Percentiles rank a stretch among this genome's conserved stretches.
Conservation (phyloP, 2,329 filamentous ascomycete species). For the Fusarium burgessii region DNA sequence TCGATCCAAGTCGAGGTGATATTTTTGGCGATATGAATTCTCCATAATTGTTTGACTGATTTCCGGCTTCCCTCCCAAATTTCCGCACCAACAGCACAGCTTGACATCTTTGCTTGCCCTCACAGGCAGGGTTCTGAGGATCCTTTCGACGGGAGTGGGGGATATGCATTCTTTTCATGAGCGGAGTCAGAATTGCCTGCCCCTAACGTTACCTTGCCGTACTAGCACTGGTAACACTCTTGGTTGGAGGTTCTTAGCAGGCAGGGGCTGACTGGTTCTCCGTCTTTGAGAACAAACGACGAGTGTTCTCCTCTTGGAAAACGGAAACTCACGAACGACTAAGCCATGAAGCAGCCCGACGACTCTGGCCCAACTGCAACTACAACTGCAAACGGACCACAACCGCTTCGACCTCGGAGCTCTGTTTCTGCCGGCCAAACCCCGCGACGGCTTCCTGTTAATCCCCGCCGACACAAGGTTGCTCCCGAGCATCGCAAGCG, state of each 20-base stretch:
- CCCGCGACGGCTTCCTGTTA: conserved; percentile 60
- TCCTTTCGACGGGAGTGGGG: conserved; percentile 12
- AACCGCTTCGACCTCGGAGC: conserved; percentile 22
- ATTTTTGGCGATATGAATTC: conserved; percentile 12
- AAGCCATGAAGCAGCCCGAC: conserved; percentile 36
- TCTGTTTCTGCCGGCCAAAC: conserved; percentile 40
- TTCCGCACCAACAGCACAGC: conserved; percentile 13
- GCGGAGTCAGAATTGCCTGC: neutral
- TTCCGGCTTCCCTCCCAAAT: neutral
- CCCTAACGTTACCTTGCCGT: conserved; percentile 2
- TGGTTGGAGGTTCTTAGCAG: conserved; percentile 8
- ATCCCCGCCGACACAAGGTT: conserved; percentile 63
- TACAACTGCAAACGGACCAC: conserved; percentile 6
- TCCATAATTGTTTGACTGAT: conserved; percentile 18
- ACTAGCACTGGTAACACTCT: neutral
- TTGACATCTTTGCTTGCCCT: neutral
- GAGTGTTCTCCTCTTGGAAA: conserved; percentile 30
- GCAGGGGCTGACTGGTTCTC: conserved; percentile 32
- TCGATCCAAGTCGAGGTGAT: neutral
- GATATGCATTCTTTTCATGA: conserved; percentile 8
- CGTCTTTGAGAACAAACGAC: conserved; percentile 26
- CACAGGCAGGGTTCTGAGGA: neutral
- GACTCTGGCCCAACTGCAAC: conserved; percentile 14
- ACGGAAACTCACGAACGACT: conserved; percentile 19
- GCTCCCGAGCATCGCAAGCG: conserved; percentile 61